These are phyloP conservation scores for Neofusicoccum sp. DNA, from an alignment of 2,329 filamentous ascomycete genomes.

Conservation along the genomic window DNA sequence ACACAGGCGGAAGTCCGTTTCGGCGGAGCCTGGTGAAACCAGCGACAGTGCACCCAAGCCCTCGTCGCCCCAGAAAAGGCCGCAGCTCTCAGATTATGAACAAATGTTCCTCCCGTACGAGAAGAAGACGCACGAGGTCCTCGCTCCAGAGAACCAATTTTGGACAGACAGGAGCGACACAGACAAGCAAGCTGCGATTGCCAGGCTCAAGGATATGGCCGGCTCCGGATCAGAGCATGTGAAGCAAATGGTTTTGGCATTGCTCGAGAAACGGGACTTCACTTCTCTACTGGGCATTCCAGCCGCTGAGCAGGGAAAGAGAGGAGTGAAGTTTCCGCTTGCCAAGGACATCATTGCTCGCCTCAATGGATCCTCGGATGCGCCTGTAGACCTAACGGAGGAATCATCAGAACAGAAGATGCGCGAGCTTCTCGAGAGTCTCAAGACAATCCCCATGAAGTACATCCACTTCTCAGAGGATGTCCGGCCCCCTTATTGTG, in stretches of 20 bases:
- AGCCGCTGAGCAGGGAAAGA: neutral
- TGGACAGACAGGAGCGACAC: conserved; percentile 26
- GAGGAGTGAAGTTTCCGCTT: conserved; percentile 20
- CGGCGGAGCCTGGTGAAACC: conserved; percentile 26
- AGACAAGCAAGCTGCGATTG: conserved; percentile 28
- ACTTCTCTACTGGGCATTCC: neutral
- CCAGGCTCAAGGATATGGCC: conserved; percentile 30
- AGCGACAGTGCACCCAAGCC: neutral
- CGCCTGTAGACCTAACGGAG: conserved; percentile 44
- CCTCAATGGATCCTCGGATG: conserved; percentile 42
- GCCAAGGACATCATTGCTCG: conserved; percentile 43
- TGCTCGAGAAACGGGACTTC: conserved; percentile 4
- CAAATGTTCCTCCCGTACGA: conserved; percentile 80
- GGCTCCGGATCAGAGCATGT: neutral
- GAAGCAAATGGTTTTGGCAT: neutral
- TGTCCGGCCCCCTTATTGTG: conserved; percentile 66
- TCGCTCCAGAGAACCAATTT: conserved; percentile 57
- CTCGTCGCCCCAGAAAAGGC: conserved; percentile 25
- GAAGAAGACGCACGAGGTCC: conserved; percentile 66
- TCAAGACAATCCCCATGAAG: conserved; percentile 62
- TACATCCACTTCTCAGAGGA: conserved; percentile 61
- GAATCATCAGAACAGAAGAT: conserved; percentile 26
- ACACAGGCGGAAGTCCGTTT: conserved; percentile 23
- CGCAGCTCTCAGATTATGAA: conserved; percentile 44
- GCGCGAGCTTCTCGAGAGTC: conserved; percentile 39